These are phyloP conservation scores for Castanea mollissima DNA, from an alignment of 306 rosid genomes.

Conservation along the genomic window DNA sequence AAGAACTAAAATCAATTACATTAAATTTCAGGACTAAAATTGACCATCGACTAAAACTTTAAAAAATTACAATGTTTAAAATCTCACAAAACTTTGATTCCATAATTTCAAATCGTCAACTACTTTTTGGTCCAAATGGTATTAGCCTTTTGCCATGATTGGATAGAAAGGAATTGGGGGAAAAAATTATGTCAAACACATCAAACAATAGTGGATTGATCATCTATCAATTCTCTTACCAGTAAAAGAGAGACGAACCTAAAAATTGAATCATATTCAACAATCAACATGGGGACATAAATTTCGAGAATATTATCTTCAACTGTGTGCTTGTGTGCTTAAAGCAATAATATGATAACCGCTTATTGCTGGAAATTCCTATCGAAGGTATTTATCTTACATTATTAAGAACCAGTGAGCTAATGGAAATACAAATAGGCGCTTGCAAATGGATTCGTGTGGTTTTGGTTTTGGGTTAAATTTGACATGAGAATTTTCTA, in stretches of 20 bases:
- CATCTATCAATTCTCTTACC: not conserved
- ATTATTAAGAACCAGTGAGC: not conserved
- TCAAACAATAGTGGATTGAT: not conserved
- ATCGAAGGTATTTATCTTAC: not conserved
- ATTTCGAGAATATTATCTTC: not conserved
- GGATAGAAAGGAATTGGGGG: no score
- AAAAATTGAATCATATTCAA: not conserved
- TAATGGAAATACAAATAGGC: not conserved
- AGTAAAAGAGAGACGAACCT: not conserved
- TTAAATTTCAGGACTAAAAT: no score
- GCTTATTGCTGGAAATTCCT: not conserved
- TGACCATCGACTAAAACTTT: no score
- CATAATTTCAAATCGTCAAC: no score
- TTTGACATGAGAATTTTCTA: no score
- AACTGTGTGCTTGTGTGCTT: not conserved
- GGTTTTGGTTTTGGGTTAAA: not conserved
- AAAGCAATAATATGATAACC: not conserved
- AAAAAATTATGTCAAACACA: not conserved
- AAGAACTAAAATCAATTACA: no score
- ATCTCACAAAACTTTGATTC: no score
- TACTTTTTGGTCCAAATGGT: no score
- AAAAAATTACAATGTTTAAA: no score
- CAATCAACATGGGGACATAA: not conserved
- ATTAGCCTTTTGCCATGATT: no score
- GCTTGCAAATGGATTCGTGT: not conserved